A percentile compares a stretch with the other conserved stretches of the same genome.
Conservation (phyloP, 345 rosid species). For the Arabidopsis arenosa region DNA sequence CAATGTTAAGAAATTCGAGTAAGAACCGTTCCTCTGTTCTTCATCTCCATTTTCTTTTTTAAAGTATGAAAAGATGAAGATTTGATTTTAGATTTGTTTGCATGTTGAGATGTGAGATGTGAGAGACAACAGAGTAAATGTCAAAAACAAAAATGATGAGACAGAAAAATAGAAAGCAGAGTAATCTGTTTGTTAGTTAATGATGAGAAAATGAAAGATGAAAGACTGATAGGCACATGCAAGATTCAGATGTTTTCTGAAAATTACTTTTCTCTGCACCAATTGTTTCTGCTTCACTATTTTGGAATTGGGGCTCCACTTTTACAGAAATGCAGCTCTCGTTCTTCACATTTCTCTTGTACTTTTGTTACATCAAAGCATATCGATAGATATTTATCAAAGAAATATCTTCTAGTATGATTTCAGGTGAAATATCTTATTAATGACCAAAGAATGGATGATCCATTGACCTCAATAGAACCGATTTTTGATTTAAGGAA, state of each 20-base stretch:
- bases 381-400: constrained; percentile 16
- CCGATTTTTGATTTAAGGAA: not conserved
- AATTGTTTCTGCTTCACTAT: constrained; percentile 44
- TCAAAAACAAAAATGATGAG: constrained; percentile 40
- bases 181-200: constrained; percentile 40
- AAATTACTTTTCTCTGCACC: constrained; percentile 33
- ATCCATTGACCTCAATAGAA: not conserved
- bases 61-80: constrained; percentile 19
- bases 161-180: constrained; percentile 24
- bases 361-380: not conserved
- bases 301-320: constrained; percentile 39
- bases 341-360: constrained; percentile 33
- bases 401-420: not conserved
- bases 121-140: constrained; percentile 35
- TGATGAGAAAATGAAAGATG: constrained; percentile 43
- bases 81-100: constrained; percentile 34
- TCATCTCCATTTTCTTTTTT: not conserved
- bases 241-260: constrained; percentile 43
- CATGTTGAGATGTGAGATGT: constrained; percentile 36
- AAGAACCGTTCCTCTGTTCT: constrained; percentile 27
- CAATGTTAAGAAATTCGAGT: constrained; percentile 20
- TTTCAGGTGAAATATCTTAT: not conserved
- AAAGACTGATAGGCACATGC: constrained; percentile 49
- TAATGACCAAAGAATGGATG: constrained; percentile 17
- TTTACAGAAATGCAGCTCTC: constrained; percentile 24